Conservation (phyloP, 192 early-diverging fungal species). For the Linnemannia elongata region DNA sequence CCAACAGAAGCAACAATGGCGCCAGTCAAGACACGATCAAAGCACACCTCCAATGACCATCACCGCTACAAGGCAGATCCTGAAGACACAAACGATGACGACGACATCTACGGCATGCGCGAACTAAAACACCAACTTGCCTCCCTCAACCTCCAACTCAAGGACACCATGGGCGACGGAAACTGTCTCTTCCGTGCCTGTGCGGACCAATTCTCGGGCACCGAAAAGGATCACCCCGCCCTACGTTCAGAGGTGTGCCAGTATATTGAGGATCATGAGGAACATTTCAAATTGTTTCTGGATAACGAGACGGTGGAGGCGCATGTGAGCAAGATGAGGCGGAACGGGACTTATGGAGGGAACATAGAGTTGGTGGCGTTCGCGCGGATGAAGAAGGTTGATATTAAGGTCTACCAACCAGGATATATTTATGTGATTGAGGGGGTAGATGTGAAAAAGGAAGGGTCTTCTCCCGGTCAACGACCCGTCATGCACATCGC, state of each 20-base stretch:
- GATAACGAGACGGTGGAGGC: constrained; percentile 69
- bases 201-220: constrained; percentile 78
- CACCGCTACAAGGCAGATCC: constrained; percentile 46
- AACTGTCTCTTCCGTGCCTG: constrained; percentile 74
- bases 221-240: constrained; percentile 64
- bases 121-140: constrained; percentile 68
- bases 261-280: constrained; percentile 69
- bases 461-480: constrained; percentile 47
- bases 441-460: constrained; percentile 64
- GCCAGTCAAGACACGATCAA: constrained; percentile 40
- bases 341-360: constrained; percentile 74
- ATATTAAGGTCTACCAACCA: constrained; percentile 80
- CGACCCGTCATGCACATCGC: constrained; percentile 74
- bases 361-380: constrained; percentile 83
- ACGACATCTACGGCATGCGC: constrained; percentile 57
- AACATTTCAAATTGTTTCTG: constrained; percentile 74
- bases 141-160: constrained; percentile 66
- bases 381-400: constrained; percentile 70
- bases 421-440: constrained; percentile 80
- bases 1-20: constrained; percentile 15
- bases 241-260: constrained; percentile 72
- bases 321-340: constrained; percentile 72
- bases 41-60: not conserved
- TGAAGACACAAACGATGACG: constrained; percentile 49
- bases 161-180: constrained; percentile 79